Base-by-base conservation (phyloP, 176 grass and related monocot genomes). In the Cenchrus americanus region DNA sequence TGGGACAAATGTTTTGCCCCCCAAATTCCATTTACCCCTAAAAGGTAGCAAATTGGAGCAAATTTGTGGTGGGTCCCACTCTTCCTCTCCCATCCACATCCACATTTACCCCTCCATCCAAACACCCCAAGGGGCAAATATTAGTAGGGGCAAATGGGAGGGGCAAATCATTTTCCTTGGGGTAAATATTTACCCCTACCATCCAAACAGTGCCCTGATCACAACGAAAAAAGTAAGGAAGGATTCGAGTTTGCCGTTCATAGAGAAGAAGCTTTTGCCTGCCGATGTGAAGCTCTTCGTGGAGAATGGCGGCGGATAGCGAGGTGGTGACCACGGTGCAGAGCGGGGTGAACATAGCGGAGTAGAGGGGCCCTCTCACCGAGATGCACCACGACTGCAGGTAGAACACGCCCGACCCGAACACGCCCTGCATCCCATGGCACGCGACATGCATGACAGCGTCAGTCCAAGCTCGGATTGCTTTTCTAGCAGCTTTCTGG, bases 321-420 rank as follows among this genome's bases (percentile, higher is more conserved):
- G 84, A 57, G n/a, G 88, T 88, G 41, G 88, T 92, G 89, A 90
- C 21, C 13, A 92, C 58, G 46, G 87, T 90, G 43, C 26, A 86
- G 26, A 92, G 83, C 3, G 93, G 93, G 75, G 77, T 90, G 85
- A 95, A 95, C 90, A 92, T 92, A 30, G 93, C 93, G 7, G 93
- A 90, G 86, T 88, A 95, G 34, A 95, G 88, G 51, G 93, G 90
- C 0, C 93, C 90, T 73, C 85, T 82, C 11, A 84, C 85, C 0
- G 93, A 81, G 62, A 92, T 88, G 84, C 74, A 81, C 93, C 93
- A 95, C 5, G 90, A 92, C 84, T 92, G 90, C 48, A 95, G 86
- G 84, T 88, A 95, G 66, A 90, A 92, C 14, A 92, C 90, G 65
- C 87, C 87, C 18, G 93, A 95, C 60, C 88, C 93, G 3, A 88